phyloP scores from a whole-genome alignment of 148 eudicot species.

The Salicornia ramosissima region DNA sequence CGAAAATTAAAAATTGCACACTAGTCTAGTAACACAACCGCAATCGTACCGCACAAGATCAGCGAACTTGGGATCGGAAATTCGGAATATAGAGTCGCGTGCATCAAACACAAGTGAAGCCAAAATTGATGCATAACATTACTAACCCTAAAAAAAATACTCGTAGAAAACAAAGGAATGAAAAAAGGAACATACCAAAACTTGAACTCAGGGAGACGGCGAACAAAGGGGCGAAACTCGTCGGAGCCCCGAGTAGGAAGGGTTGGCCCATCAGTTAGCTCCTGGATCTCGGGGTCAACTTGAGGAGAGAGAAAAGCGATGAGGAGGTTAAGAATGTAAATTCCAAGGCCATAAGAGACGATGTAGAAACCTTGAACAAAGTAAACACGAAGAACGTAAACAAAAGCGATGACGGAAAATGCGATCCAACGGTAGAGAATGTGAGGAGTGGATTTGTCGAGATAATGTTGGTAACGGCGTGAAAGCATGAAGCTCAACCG shows the following conservation, averaged over 20 bases:
- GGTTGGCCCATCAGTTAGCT: slow-evolving; percentile 38
- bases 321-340: slow-evolving; percentile 46
- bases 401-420: slow-evolving; percentile 24
- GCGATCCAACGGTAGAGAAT: slow-evolving; percentile 47
- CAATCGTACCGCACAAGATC: background rate
- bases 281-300: slow-evolving; percentile 44
- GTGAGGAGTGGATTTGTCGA: slow-evolving; percentile 47
- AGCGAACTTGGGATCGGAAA: too few relatives aligned
- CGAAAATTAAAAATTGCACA: too few relatives aligned
- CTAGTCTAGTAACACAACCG: background rate
- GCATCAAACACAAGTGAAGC: background rate
- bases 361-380: slow-evolving; percentile 42
- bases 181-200: slow-evolving; percentile 31
- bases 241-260: slow-evolving; percentile 45
- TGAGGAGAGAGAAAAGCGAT: slow-evolving; percentile 54
- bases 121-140: background rate
- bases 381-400: slow-evolving; percentile 37
- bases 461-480: slow-evolving; percentile 37
- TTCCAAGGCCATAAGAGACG: slow-evolving; percentile 47
- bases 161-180: too few relatives aligned
- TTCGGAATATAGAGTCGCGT: background rate
- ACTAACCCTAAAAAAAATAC: background rate
- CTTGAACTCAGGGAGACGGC: slow-evolving; percentile 50
- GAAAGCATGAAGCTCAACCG: slow-evolving; percentile 29
- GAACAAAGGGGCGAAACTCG: slow-evolving; percentile 52